Evolutionary conservation across 169 alveolate genomes (phyloP), one percentile per base, ranked within the genome.

Genomic region (Miamiensis avidus): DNA sequence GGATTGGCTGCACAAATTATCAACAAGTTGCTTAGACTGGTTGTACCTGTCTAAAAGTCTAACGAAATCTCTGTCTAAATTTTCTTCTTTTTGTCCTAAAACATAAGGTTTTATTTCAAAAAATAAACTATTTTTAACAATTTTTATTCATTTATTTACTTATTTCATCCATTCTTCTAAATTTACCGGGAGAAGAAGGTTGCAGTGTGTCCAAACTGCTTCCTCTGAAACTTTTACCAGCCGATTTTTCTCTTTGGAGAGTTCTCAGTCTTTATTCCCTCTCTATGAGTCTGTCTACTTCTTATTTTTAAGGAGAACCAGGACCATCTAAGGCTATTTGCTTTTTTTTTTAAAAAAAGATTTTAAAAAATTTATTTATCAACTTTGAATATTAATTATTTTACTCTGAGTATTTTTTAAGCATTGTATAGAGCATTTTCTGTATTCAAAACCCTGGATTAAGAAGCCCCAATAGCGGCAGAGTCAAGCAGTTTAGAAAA

Each of bases 21-120:
- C 84, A 29, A 79, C 73, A 11, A 79, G 1, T 29, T 79, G 64
- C 29, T 79, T 79, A 64, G 84, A 79, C 64, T 79, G 75, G n/a
- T 79, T 79, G 29, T 79, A 79, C 64, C 84, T 34, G 30, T 79
- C 84, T n/a, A 79, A 74, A 79, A 79, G 84, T 15, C 76, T 65
- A 65, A 64, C 28, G 29, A 79, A 79, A 65, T 79, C 84, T 64
- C 64, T 79, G 1, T 79, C 84, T 64, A 79, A 31, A 25, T 79
- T 79, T 49, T 79, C 84, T 31, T 79, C 84, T 30, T 79, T 79
- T 15, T 31, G 64, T 65, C 29, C 65, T 49, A 49, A 79, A 20
- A 49, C 29, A n/a, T 49, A 65, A 79, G 28, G 64, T 25, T 79
- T 74, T 29, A 49, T 79, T 73, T 73, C 1, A 73, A 73, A 49